Evolutionary conservation across 73 alveolate genomes (phyloP).

Genomic region (Tetrahymena elliotti): DNA sequence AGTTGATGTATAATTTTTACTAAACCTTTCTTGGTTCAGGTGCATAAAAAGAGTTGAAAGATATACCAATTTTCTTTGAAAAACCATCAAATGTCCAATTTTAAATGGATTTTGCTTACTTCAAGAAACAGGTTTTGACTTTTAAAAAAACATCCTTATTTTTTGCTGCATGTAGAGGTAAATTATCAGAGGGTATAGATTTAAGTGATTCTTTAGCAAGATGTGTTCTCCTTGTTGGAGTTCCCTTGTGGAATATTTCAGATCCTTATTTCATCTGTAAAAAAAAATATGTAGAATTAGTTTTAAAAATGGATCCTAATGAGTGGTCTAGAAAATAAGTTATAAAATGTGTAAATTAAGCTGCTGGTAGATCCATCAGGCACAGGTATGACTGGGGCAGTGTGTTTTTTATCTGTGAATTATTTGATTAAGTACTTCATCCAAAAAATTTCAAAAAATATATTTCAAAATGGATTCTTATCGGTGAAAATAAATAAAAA

Average conservation of each 20-base stretch:
- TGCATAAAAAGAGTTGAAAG: not conserved
- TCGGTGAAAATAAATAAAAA: not conserved
- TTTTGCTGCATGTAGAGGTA: slow-evolving; percentile 89
- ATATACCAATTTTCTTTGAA: not conserved
- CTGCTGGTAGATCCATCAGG: slow-evolving; percentile 94
- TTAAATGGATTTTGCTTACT: not conserved
- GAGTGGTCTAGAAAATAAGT: slow-evolving; percentile 92
- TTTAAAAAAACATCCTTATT: slow-evolving; percentile 72
- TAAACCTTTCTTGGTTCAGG: not conserved
- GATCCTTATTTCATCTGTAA: slow-evolving; percentile 80
- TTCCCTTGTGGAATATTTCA: slow-evolving; percentile 83
- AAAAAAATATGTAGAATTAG: slow-evolving; percentile 72
- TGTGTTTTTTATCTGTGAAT: not conserved
- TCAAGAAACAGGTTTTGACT: slow-evolving; percentile 4
- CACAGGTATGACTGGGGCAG: slow-evolving; percentile 88
- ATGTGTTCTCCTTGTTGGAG: slow-evolving; percentile 84
- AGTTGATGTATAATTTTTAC: not conserved
- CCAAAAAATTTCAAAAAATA: not conserved
- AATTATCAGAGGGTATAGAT: slow-evolving; percentile 91
- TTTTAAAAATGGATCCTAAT: slow-evolving; percentile 57
- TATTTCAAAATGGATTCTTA: not conserved
- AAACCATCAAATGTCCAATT: not conserved
- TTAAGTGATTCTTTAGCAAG: slow-evolving; percentile 89
- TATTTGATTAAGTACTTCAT: not conserved
- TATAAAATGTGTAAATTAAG: slow-evolving; percentile 85